Percentiles rank a stretch among this genome's conserved stretches.
phyloP scores from a whole-genome alignment of 805 yeast genomes.

The Saccharomycopsis guyanensis region DNA sequence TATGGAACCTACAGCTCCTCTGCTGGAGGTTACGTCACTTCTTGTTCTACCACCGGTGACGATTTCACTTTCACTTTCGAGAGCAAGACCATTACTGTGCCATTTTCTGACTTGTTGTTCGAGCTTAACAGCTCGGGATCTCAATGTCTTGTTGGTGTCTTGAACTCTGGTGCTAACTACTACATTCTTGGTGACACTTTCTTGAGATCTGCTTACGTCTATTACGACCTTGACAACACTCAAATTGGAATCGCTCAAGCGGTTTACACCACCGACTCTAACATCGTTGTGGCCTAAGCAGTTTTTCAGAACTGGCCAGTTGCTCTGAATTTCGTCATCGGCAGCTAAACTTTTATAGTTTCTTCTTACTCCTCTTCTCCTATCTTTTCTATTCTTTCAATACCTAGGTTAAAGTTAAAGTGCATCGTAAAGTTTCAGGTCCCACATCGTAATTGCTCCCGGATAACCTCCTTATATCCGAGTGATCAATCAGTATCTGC shows the following conservation, averaged over 20 bases:
- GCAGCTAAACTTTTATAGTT: no score
- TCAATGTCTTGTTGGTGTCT: constrained; percentile 40
- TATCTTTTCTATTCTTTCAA: not conserved
- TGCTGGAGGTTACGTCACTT: constrained; percentile 39
- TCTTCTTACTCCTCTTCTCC: no score
- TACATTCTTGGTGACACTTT: constrained; percentile 49
- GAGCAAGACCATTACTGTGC: constrained; percentile 46
- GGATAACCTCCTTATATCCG: no score
- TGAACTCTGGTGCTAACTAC: constrained; percentile 29
- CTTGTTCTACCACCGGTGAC: constrained; percentile 34
- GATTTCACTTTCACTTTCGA: constrained; percentile 45
- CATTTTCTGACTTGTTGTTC: constrained; percentile 32
- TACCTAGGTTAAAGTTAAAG: no score
- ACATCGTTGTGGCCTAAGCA: constrained; percentile 26
- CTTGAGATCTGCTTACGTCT: constrained; percentile 44
- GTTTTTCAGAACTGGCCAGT: no score
- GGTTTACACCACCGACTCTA: constrained; percentile 21
- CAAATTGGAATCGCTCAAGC: constrained; percentile 43
- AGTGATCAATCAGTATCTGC: no score
- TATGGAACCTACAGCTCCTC: constrained; percentile 29
- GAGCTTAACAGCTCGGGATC: constrained; percentile 21
- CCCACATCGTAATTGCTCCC: no score
- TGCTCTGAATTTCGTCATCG: no score
- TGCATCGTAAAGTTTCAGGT: no score
- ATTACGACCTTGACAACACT: constrained; percentile 42